Percentiles rank a stretch among this genome's conserved stretches.
These are phyloP conservation scores for Nepenthes gracilis DNA, from an alignment of 148 eudicot genomes.

Conservation along the genomic window DNA sequence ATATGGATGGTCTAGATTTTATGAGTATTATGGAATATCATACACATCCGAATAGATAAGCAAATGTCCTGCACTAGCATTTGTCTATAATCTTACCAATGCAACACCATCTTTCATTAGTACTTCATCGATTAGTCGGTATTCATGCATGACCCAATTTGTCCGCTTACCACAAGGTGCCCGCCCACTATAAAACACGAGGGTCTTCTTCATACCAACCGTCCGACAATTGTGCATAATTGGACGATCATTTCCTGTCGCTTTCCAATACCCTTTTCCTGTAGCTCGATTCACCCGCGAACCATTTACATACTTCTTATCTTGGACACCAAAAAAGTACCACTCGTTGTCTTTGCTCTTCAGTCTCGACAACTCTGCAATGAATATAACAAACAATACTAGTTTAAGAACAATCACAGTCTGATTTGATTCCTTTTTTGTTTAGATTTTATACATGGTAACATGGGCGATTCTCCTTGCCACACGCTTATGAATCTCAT, in stretches of 20 bases:
- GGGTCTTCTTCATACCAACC: slow-evolving; percentile 77
- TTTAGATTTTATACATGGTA: too few species aligned
- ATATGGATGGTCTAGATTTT: too few species aligned
- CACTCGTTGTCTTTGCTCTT: slow-evolving; percentile 66
- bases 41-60: not conserved
- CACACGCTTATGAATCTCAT: too few species aligned
- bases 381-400: too few species aligned
- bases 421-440: too few species aligned
- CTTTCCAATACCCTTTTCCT: slow-evolving; percentile 71
- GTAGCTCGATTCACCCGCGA: slow-evolving; percentile 75
- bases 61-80: not conserved
- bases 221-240: slow-evolving; percentile 35
- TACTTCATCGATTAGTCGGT: slow-evolving; percentile 52
- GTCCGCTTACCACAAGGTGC: slow-evolving; percentile 77
- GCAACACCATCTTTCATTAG: slow-evolving; percentile 43
- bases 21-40: not conserved
- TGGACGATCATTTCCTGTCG: slow-evolving; percentile 68
- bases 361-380: slow-evolving; percentile 47
- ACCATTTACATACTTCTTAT: slow-evolving; percentile 69
- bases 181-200: slow-evolving; percentile 71
- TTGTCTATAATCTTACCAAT: slow-evolving; percentile 28
- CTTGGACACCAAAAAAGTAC: slow-evolving; percentile 81
- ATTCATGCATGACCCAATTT: slow-evolving; percentile 88
- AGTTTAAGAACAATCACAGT: too few species aligned
- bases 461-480: too few species aligned